Conservation (phyloP, 768 basidiomycete species). For the Candolleomyces efflorescens region DNA sequence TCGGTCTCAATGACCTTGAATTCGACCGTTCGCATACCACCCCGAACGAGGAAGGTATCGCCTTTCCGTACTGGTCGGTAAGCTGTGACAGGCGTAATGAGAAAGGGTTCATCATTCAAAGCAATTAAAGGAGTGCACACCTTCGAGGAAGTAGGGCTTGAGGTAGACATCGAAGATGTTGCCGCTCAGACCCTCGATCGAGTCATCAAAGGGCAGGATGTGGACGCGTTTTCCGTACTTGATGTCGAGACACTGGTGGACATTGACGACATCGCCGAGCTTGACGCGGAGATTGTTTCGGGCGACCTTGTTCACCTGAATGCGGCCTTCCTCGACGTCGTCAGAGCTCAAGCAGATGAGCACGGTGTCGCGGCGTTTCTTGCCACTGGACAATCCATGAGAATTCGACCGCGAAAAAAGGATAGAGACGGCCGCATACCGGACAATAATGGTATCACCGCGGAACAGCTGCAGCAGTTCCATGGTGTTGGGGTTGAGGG, state of each 20-base stretch:
- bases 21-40: constrained; percentile 97
- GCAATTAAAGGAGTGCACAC: constrained; percentile 29
- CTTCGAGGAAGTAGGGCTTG: constrained; percentile 98
- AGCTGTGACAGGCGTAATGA: constrained; percentile 33
- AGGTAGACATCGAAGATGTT: constrained; percentile 99
- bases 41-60: constrained; percentile 98
- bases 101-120: neutral
- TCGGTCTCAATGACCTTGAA: constrained; percentile 99
- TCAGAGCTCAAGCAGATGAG: constrained; percentile 95
- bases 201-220: constrained; percentile 96
- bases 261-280: constrained; percentile 93
- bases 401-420: neutral
- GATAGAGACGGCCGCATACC: constrained; percentile 43
- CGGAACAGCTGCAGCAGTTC: constrained; percentile 90
- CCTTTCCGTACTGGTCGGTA: constrained; percentile 96
- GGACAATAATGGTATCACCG: constrained; percentile 93
- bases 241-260: constrained; percentile 95
- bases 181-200: constrained; percentile 94
- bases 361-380: constrained; percentile 97
- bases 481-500: constrained; percentile 95
- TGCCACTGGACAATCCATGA: constrained; percentile 57
- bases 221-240: constrained; percentile 99
- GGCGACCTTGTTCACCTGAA: constrained; percentile 99
- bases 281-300: constrained; percentile 98
- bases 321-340: constrained; percentile 96